Conservation (phyloP, 768 basidiomycete species). For the Podaxis sp. region DNA sequence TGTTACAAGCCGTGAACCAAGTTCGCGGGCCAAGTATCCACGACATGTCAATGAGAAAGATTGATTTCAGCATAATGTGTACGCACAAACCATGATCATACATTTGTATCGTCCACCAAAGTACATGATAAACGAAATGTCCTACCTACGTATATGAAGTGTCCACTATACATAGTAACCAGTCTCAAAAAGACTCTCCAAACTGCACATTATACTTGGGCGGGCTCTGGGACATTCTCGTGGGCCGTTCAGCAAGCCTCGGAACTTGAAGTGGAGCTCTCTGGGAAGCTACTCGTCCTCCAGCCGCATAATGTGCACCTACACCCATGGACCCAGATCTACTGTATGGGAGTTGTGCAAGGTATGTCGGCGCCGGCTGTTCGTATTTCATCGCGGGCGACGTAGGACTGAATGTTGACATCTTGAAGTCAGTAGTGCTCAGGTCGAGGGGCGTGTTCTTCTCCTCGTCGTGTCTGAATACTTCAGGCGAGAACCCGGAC, state of each 20-base stretch:
- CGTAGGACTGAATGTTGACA: neutral
- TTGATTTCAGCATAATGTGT: too few relatives aligned
- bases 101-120: too few relatives aligned
- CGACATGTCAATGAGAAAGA: too few relatives aligned
- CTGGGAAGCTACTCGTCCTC: neutral
- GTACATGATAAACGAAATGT: too few relatives aligned
- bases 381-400: constrained; percentile 1
- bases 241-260: constrained; percentile 3
- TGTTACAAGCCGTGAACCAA: too few relatives aligned
- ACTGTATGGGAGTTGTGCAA: neutral
- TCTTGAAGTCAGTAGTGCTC: constrained; percentile 14
- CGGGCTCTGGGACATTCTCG: neutral
- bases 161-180: neutral
- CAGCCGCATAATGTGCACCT: neutral
- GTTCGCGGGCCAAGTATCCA: too few relatives aligned
- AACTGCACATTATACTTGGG: neutral
- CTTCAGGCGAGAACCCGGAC: constrained; percentile 37
- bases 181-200: constrained; percentile 3
- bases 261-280: constrained; percentile 9
- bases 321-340: neutral
- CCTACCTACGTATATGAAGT: too few relatives aligned
- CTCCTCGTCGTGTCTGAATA: constrained; percentile 35
- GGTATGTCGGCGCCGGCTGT: constrained; percentile 2
- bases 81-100: too few relatives aligned
- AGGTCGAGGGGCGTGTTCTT: constrained; percentile 14